Conservation (phyloP, 129 eudicot species). For the Artemisia argyi region DNA sequence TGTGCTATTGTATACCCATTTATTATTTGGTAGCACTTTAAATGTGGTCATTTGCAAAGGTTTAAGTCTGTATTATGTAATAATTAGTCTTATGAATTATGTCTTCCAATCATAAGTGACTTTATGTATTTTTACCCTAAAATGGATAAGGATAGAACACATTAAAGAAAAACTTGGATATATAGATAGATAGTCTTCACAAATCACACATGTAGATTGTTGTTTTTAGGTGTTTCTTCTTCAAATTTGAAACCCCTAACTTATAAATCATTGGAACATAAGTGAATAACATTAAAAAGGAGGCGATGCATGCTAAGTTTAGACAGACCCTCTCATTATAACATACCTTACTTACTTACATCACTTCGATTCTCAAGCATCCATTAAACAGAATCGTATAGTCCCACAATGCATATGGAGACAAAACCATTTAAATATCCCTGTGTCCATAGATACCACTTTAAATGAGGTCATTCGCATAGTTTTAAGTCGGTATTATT, state of each 20-base stretch:
- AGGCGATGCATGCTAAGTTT: neutral
- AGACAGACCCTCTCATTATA: neutral
- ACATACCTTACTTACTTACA: slow-evolving; percentile 9
- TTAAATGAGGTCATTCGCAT: too few relatives aligned
- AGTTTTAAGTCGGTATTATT: too few relatives aligned
- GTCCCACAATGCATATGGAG: slow-evolving; percentile 17
- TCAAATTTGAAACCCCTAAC: neutral
- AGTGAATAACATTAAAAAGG: neutral
- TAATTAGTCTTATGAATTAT: neutral
- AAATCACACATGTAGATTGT: too few relatives aligned
- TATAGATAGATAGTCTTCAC: too few relatives aligned
- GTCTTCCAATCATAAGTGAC: too few relatives aligned
- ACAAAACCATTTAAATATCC: slow-evolving; percentile 1
- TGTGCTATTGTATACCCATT: too few relatives aligned
- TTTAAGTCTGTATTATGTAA: too few relatives aligned
- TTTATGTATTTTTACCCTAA: neutral
- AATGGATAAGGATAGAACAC: too few relatives aligned
- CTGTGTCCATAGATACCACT: neutral
- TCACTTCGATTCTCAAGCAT: slow-evolving; percentile 23
- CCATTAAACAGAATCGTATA: slow-evolving; percentile 25
- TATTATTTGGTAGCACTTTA: too few relatives aligned
- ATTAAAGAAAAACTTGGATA: too few relatives aligned
- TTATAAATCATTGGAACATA: neutral
- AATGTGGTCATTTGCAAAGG: too few relatives aligned
- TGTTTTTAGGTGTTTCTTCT: too few relatives aligned